Percentiles rank a stretch among this genome's conserved stretches.
phyloP scores from a whole-genome alignment of 148 eudicot species.

The Silene conica region DNA sequence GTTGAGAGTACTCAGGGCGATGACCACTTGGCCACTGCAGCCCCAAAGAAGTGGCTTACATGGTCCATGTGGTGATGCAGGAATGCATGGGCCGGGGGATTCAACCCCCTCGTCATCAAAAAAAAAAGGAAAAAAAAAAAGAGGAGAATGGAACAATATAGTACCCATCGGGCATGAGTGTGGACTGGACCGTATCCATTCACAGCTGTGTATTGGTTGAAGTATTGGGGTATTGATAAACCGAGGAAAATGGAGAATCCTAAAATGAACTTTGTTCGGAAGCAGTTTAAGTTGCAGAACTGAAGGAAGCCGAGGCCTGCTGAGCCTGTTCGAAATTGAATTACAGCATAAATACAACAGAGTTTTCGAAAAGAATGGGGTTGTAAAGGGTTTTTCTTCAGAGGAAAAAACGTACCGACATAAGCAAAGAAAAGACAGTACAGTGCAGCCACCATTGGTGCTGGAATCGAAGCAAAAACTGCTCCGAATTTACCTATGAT shows the following conservation, averaged over 20 bases:
- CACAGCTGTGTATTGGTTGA: slow-evolving; percentile 60
- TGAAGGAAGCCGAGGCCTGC: slow-evolving; percentile 82
- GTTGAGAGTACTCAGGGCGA: too few relatives aligned
- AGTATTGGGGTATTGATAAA: slow-evolving; percentile 78
- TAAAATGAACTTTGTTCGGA: slow-evolving; percentile 67
- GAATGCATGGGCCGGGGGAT: too few relatives aligned
- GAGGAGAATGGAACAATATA: too few relatives aligned
- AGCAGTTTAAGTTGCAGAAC: slow-evolving; percentile 89
- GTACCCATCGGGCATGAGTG: slow-evolving; percentile 85
- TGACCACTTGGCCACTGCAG: too few relatives aligned
- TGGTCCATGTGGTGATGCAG: too few relatives aligned
- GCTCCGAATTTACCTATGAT: slow-evolving; percentile 87
- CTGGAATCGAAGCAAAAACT: slow-evolving; percentile 82
- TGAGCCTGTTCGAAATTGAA: slow-evolving; percentile 42
- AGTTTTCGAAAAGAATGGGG: not conserved
- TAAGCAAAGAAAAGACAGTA: slow-evolving; percentile 92
- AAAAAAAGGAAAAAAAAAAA: too few relatives aligned
- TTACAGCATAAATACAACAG: slow-evolving; percentile 1
- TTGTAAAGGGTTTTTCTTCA: not conserved
- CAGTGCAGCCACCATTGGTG: slow-evolving; percentile 80
- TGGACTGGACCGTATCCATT: slow-evolving; percentile 71
- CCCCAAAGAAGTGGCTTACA: too few relatives aligned
- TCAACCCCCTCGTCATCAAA: too few relatives aligned
- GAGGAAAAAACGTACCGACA: slow-evolving; percentile 51
- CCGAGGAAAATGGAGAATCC: slow-evolving; percentile 90